Base-by-base conservation (phyloP, 2,329 filamentous ascomycete species). In the Claviceps humidiphila region DNA sequence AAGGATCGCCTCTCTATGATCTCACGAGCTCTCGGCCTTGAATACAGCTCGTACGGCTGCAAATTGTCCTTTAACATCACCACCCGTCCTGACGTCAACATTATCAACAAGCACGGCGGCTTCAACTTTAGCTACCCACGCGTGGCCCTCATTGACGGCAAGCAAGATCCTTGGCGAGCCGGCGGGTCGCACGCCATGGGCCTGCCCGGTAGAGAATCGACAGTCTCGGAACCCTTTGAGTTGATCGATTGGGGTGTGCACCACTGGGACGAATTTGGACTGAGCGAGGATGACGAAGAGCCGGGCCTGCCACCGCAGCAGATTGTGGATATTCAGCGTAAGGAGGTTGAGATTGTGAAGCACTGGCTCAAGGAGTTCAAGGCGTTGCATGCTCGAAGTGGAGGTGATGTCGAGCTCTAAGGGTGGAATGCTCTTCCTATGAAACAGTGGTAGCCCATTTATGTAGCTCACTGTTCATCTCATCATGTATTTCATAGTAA, bases 151-250 rank as follows among this genome's bases (percentile, higher is more conserved):
- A 72, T 95, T 41, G 87, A 89, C 56, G 88, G 88, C 30, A 78
- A 87, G 56, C 78, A 80, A 52, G 89, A 94, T 62, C 87, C 88
- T 0, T 95, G 89, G 89, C 77, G 84, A 17, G 79, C 81, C 0
- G 85, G 85, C 0, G 85, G 83, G 0, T 80, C 85, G 0, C 82
- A 91, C 49, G 82, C 81, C 0, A 76, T 80, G n/a, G 76, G 72
- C 1, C 75, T 81, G 0, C 71, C 74, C 0, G 68, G 72, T 34
- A 72, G 85, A 20, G 66, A 71, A 14, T 85, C 76, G 45, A 86
- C 85, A 0, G 68, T 71, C 0, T 75, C 73, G 47, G 77, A 89
- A 69, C 87, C 87, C 0, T 86, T 84, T 56, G 74, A 87, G n/a
- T 63, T 91, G 46, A 88, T 94, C 46, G 70, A 74, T 3, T 76